Evolutionary conservation across 2,329 filamentous ascomycete genomes (phyloP).

Genomic region (Aspergillus costaricaensis): DNA sequence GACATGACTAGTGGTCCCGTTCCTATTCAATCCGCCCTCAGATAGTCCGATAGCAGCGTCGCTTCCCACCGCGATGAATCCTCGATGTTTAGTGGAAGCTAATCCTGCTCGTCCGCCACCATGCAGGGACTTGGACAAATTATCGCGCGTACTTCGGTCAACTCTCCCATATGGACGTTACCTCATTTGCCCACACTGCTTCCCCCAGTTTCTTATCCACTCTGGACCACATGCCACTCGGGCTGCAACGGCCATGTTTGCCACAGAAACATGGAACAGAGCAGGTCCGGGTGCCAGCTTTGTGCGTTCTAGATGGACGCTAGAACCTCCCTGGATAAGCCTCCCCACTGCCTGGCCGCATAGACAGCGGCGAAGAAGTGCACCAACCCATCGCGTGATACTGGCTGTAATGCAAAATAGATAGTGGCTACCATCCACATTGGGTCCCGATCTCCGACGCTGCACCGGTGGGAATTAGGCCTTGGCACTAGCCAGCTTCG

Average conservation of each 20-base stretch:
- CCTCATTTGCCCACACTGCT: background rate
- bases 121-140: background rate
- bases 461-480: background rate
- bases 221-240: background rate
- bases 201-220: background rate
- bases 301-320: slow-evolving; percentile 7
- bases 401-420: background rate
- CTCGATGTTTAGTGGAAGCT: too few species aligned
- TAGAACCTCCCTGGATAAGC: slow-evolving; percentile 3
- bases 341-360: background rate
- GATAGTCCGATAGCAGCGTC: background rate
- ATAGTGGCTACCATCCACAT: background rate
- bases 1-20: background rate
- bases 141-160: background rate
- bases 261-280: background rate
- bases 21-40: background rate
- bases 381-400: background rate
- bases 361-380: background rate
- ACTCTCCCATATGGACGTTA: background rate
- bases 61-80: background rate
- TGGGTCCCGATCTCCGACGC: background rate
- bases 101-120: background rate
- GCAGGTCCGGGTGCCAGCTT: background rate
- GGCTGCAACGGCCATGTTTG: background rate
- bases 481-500: background rate